Evolutionary conservation across 2,329 filamentous ascomycete species (phyloP).

Genomic region (Aspergillus nomiae): DNA sequence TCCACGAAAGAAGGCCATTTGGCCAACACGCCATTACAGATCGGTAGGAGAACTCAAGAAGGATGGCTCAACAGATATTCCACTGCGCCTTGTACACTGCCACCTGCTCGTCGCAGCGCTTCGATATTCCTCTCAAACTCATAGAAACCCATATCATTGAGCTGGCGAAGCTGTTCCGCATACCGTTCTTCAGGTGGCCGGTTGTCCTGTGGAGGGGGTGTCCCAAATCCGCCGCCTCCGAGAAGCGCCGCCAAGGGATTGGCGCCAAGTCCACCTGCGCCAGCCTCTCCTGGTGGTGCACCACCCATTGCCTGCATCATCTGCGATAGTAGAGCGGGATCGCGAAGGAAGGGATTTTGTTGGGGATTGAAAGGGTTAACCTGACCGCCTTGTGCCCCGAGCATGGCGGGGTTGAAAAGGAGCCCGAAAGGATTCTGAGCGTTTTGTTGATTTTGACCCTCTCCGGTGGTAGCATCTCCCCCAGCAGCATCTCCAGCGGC

Average conservation of each 20-base stretch:
- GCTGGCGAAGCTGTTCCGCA: slow-evolving; percentile 81
- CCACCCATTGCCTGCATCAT: slow-evolving; percentile 56
- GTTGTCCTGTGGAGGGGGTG: slow-evolving; percentile 69
- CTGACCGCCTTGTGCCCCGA: slow-evolving; percentile 28
- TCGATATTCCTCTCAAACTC: slow-evolving; percentile 94
- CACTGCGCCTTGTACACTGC: slow-evolving; percentile 82
- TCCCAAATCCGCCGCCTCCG: slow-evolving; percentile 51
- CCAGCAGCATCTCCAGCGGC: slow-evolving; percentile 32
- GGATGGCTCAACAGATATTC: slow-evolving; percentile 43
- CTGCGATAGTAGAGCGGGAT: slow-evolving; percentile 60
- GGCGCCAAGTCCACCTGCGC: slow-evolving; percentile 32
- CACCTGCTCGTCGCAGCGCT: slow-evolving; percentile 83
- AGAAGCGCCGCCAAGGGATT: slow-evolving; percentile 52
- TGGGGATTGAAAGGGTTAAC: slow-evolving; percentile 50
- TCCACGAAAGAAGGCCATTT: neutral
- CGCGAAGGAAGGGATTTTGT: slow-evolving; percentile 59
- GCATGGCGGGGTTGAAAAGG: slow-evolving; percentile 57
- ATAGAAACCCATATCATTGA: slow-evolving; percentile 99
- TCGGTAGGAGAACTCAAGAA: slow-evolving; percentile 22
- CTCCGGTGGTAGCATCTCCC: slow-evolving; percentile 31
- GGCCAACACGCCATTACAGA: slow-evolving; percentile 3
- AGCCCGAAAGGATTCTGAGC: slow-evolving; percentile 68
- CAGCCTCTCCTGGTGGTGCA: slow-evolving; percentile 38
- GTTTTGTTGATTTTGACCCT: slow-evolving; percentile 40
- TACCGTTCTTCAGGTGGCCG: slow-evolving; percentile 93